Base-by-base conservation (phyloP, 805 yeast species). In the Candida maltosa region DNA sequence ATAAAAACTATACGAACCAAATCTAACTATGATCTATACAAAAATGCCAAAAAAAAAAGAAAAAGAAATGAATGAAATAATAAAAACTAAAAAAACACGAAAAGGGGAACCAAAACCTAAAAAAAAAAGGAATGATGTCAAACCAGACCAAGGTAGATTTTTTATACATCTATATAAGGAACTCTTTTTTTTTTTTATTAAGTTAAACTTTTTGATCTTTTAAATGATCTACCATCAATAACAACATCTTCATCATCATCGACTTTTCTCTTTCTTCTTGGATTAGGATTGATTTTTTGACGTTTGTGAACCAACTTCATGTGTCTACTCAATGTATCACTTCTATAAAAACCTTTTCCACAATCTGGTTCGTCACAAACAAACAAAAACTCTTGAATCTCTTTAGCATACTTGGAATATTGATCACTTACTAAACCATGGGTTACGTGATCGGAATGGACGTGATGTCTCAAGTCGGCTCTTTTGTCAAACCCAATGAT, bases 241-340 rank as follows among this genome's bases (percentile, higher is more conserved):
- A 21, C 23, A 21, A 21, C 23, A 21, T 21, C 23, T 10, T 8
- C 22, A 12, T 20, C 34, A 17, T 26, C 34, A 12, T 14, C 27
- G 18, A 11, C 16, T 17, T 7, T 11, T 26, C 29, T 7, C 10
- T 21, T 21, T 11, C 29, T 26, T 26, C 11, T 12, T 22, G 25
- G 25, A 22, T 12, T 22, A 11, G 25, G 31, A 17, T 6, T 18
- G 18, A n/a, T 15, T 12, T 30, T 19, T 9, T 32, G 16, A 14
- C 32, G 66, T 16, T 56, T 46, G 47, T 77, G 82, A 10, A 75
- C 80, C 39, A 76, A 57, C 32, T 65, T 65, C 19, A 61, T 61
- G 46, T 78, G 85, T 43, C 83, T 62, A 28, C 61, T 65, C 37
- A 70, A 60, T 1, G 81, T 71, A 49, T 78, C 83, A 35, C 65